phyloP scores from a whole-genome alignment of 495 filamentous ascomycete genomes.

The Penicillium manginii region DNA sequence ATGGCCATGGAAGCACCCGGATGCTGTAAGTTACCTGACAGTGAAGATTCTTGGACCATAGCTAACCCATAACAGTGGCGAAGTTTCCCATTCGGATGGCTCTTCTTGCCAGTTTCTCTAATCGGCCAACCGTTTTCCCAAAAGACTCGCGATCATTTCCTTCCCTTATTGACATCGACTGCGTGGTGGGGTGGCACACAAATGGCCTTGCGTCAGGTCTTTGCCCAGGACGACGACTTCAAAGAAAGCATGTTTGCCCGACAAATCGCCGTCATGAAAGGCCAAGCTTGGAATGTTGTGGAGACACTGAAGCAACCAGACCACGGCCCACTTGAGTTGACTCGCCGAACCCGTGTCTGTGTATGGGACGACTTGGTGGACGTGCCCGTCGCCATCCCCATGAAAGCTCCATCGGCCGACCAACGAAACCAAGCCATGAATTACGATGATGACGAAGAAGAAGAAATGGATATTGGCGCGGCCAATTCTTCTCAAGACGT shows the following conservation, averaged over 20 bases:
- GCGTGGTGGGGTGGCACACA: constrained; percentile 98
- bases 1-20: constrained; percentile 99
- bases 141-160: constrained; percentile 89
- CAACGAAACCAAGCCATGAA: constrained; percentile 59
- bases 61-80: constrained; percentile 57
- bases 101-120: constrained; percentile 93
- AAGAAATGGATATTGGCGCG: constrained; percentile 91
- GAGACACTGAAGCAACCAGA: constrained; percentile 91
- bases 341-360: constrained; percentile 84
- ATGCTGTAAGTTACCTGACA: constrained; percentile 63
- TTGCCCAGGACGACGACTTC: constrained; percentile 91
- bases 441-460: constrained; percentile 61
- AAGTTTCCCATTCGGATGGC: constrained; percentile 97
- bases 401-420: constrained; percentile 76
- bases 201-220: constrained; percentile 77
- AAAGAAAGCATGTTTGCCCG: constrained; percentile 97
- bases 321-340: constrained; percentile 92
- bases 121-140: constrained; percentile 96
- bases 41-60: constrained; percentile 15
- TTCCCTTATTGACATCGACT: constrained; percentile 89
- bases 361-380: constrained; percentile 99
- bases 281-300: constrained; percentile 98
- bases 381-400: constrained; percentile 88
- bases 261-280: constrained; percentile 98
- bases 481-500: constrained; percentile 61